phyloP scores from a whole-genome alignment of 768 basidiomycete genomes.

The Boletus tylopilopsis region DNA sequence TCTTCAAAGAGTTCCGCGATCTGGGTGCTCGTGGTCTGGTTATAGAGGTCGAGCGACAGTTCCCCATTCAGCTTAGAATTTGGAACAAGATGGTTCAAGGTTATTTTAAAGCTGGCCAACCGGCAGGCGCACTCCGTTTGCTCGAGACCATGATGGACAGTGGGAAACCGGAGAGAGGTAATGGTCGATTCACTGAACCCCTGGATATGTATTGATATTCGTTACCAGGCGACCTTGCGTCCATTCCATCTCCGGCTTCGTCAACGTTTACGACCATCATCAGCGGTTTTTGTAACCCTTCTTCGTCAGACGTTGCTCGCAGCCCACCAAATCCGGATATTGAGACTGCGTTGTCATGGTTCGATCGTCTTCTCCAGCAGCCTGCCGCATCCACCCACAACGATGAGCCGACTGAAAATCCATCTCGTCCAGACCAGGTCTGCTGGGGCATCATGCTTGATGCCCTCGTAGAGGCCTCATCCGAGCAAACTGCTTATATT shows the following conservation, averaged over 20 bases:
- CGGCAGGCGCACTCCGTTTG: conserved; percentile 60
- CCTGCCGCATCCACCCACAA: conserved; percentile 32
- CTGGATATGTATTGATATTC: background rate
- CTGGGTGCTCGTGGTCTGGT: conserved; percentile 37
- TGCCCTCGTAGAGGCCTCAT: conserved; percentile 40
- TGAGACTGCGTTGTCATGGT: conserved; percentile 66
- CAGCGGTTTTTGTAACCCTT: conserved; percentile 56
- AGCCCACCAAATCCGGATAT: conserved; percentile 41
- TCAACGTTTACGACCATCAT: conserved; percentile 66
- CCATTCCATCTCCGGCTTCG: conserved; percentile 53
- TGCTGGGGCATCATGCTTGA: conserved; percentile 63
- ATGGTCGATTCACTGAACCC: background rate
- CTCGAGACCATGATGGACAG: conserved; percentile 69
- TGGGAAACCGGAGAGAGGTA: conserved; percentile 18
- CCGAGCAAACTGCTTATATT: conserved; percentile 36
- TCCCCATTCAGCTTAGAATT: conserved; percentile 41
- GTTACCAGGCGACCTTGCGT: conserved; percentile 24
- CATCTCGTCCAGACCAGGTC: conserved; percentile 48
- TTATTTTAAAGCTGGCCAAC: conserved; percentile 61
- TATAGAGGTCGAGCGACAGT: conserved; percentile 15
- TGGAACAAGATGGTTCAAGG: conserved; percentile 79
- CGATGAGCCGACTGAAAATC: conserved; percentile 39
- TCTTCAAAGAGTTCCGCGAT: conserved; percentile 57
- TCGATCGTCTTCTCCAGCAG: conserved; percentile 55
- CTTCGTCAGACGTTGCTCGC: conserved; percentile 14